phyloP scores from a whole-genome alignment of 805 yeast genomes.

The Kodamaea laetipori region DNA sequence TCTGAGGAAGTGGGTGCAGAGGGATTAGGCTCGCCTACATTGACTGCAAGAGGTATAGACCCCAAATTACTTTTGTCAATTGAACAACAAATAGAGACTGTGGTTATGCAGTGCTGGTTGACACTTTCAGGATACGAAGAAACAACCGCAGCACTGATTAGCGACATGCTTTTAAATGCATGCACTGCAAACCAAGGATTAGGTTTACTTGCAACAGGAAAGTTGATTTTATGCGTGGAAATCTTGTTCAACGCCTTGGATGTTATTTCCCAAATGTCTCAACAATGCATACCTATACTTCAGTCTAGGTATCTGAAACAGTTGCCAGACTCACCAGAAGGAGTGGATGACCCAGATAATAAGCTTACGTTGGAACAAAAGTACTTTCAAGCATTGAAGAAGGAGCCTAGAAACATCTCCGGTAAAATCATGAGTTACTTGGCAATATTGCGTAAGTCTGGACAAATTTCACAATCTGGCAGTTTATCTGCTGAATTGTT shows the following conservation, averaged over 20 bases:
- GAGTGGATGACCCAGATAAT: constrained; percentile 17
- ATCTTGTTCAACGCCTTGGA: constrained; percentile 78
- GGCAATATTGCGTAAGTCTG: constrained; percentile 72
- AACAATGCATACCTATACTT: constrained; percentile 12
- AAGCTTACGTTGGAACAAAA: constrained; percentile 21
- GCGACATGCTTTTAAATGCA: constrained; percentile 86
- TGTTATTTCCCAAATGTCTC: constrained; percentile 15
- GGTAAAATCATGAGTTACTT: constrained; percentile 89
- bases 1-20: not conserved
- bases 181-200: constrained; percentile 67
- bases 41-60: constrained; percentile 16
- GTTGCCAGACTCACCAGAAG: constrained; percentile 15
- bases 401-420: constrained; percentile 82
- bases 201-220: constrained; percentile 72
- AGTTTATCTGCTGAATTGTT: constrained; percentile 65
- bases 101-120: constrained; percentile 75
- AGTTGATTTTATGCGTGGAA: constrained; percentile 71
- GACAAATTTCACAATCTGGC: constrained; percentile 39
- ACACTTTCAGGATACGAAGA: constrained; percentile 88
- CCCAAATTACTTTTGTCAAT: constrained; percentile 53
- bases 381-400: constrained; percentile 42
- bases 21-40: constrained; percentile 16
- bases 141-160: constrained; percentile 81
- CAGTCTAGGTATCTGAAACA: constrained; percentile 11
- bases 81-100: constrained; percentile 64